Evolutionary conservation across 2,329 filamentous ascomycete species (phyloP).

Genomic region (Aspergillus hortae): DNA sequence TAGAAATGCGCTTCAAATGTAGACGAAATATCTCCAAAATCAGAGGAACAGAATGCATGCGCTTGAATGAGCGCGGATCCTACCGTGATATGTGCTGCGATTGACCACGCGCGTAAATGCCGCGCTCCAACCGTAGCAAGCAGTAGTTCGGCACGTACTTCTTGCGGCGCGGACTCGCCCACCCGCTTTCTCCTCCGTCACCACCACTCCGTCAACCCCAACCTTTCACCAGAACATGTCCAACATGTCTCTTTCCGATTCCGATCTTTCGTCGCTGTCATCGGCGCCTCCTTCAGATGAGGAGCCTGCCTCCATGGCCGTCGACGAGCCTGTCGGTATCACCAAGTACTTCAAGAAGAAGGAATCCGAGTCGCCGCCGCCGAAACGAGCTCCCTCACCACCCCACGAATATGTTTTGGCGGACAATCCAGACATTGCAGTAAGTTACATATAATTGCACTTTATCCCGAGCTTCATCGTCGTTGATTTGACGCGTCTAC

Average conservation of each 20-base stretch:
- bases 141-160: slow-evolving; percentile 26
- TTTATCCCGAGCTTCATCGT: slow-evolving; percentile 29
- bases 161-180: slow-evolving; percentile 19
- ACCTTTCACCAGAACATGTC: slow-evolving; percentile 28
- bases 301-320: slow-evolving; percentile 43
- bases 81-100: slow-evolving; percentile 20
- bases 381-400: slow-evolving; percentile 81
- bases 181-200: slow-evolving; percentile 11
- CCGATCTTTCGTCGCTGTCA: slow-evolving; percentile 56
- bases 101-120: slow-evolving; percentile 30
- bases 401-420: slow-evolving; percentile 85
- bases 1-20: slow-evolving; percentile 2
- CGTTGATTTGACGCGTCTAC: slow-evolving; percentile 25
- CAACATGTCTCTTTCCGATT: slow-evolving; percentile 51
- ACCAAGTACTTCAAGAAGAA: slow-evolving; percentile 49
- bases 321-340: slow-evolving; percentile 41
- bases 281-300: slow-evolving; percentile 59
- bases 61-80: slow-evolving; percentile 16
- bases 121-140: slow-evolving; percentile 24
- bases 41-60: slow-evolving; percentile 3
- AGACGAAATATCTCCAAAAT: slow-evolving; percentile 1
- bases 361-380: slow-evolving; percentile 56
- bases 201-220: slow-evolving; percentile 21
- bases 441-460: slow-evolving; percentile 53
- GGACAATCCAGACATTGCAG: slow-evolving; percentile 88